Evolutionary conservation across 176 grass and related monocot genomes (phyloP), one percentile per base, ranked within the genome.

Genomic region (Aegilops tauschii): DNA sequence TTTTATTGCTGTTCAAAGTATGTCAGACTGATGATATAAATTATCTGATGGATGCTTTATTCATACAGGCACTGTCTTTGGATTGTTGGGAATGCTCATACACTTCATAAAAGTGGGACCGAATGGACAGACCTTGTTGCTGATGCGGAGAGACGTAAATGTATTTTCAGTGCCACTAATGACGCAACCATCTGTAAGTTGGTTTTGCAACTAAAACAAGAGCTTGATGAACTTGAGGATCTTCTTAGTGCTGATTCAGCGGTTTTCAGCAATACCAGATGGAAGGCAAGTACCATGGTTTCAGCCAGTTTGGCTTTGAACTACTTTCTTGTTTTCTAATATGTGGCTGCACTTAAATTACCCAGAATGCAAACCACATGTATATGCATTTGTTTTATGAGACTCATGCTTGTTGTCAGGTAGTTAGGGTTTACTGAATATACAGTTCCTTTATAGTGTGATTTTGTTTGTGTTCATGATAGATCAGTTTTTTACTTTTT

Each of bases 31-130:
- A 4, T 50, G 23, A 18, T 61, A 64, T 63, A 34, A 12, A 27
- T 12, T 29, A 25, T 67, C 3, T 82, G 14, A 80, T 75, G 34
- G 7, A 73, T 61, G 23, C 40, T 88, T 44, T 88, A 44, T 83
- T 84, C 12, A 64, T 97, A 31, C 80, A 97, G 93, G 71, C 91
- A 97, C 66, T 95, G 89, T 78, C 87, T 97, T 54, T 97, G 92
- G 95, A 91, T 97, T 59, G 76, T 95, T 28, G 95, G 93, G 44
- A 95, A 92, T 90, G 82, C 87, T 50, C 71, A 54, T 73, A 93
- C 95, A 25, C 73, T 97, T 11, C 50, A 4, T 12, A 23, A 54
- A 77, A 91, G 95, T 77, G 87, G 34, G 12, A 88, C 95, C 0
- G 71, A 95, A 12, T 97, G 95, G 95, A 81, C 40, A 40, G 85